Conservation (phyloP, 2,329 filamentous ascomycete genomes). For the Beauveria caledonica region DNA sequence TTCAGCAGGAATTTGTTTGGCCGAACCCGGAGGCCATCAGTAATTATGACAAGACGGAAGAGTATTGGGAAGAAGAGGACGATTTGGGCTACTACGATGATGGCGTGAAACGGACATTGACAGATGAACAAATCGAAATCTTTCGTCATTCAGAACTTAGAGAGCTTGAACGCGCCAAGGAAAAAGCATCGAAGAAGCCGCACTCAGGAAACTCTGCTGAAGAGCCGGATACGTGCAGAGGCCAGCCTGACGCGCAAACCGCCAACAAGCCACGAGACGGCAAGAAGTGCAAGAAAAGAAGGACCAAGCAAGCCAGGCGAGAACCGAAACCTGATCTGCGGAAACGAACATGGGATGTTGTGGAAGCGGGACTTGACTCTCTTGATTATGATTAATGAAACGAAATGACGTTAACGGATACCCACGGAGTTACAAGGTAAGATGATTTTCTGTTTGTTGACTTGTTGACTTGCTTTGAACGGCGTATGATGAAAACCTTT, state of each 20-base stretch:
- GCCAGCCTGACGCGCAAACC: not conserved
- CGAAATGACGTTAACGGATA: conserved; percentile 39
- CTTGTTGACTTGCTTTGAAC: conserved; percentile 10
- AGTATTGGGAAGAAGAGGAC: conserved; percentile 43
- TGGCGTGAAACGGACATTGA: conserved; percentile 80
- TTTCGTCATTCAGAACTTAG: conserved; percentile 87
- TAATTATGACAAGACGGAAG: conserved; percentile 22
- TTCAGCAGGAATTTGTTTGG: conserved; percentile 37
- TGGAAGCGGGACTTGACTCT: conserved; percentile 51
- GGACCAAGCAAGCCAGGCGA: conserved; percentile 30
- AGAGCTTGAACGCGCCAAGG: conserved; percentile 49
- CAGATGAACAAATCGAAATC: conserved; percentile 82
- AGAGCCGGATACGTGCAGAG: conserved; percentile 8
- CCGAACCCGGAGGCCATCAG: conserved; percentile 17
- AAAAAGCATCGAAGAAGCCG: conserved; percentile 20
- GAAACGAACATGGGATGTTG: conserved; percentile 60
- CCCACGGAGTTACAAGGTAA: conserved; percentile 17
- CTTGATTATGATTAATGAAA: conserved; percentile 53
- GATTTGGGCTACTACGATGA: conserved; percentile 78
- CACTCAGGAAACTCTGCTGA: conserved; percentile 9
- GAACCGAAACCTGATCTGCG: conserved; percentile 52
- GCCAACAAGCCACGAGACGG: conserved; percentile 10
- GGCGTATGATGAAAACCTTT: conserved; percentile 69
- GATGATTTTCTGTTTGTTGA: conserved; percentile 1
- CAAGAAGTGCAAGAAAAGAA: conserved; percentile 28